Evolutionary conservation across 768 basidiomycete genomes (phyloP).

Genomic region (Tephrocybe sp.): DNA sequence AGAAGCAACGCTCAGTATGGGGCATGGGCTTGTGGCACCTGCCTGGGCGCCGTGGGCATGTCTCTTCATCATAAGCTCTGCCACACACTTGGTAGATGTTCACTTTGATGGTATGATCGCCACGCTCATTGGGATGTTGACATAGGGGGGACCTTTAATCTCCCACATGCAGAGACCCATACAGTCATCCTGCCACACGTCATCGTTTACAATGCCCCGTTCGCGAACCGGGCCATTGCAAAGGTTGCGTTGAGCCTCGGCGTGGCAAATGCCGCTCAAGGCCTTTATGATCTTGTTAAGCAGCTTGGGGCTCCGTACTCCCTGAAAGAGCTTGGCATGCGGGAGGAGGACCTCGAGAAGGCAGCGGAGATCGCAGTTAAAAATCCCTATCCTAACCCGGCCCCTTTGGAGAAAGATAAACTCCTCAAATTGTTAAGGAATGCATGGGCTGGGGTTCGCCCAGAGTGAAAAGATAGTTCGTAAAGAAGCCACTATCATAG

Average conservation of each 20-base stretch:
- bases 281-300: slow-evolving; percentile 23
- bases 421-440: slow-evolving; percentile 27
- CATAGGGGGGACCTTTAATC: slow-evolving; percentile 38
- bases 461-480: slow-evolving; percentile 15
- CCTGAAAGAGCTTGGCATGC: slow-evolving; percentile 39
- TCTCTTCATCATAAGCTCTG: slow-evolving; percentile 41
- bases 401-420: slow-evolving; percentile 33
- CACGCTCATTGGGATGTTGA: no score
- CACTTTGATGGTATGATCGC: slow-evolving; percentile 21
- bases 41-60: slow-evolving; percentile 35
- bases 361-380: slow-evolving; percentile 36
- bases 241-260: slow-evolving; percentile 31
- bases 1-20: slow-evolving; percentile 36
- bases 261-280: slow-evolving; percentile 19
- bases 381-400: slow-evolving; percentile 40
- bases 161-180: slow-evolving; percentile 42
- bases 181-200: slow-evolving; percentile 42
- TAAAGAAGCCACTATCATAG: no score
- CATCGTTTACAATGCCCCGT: slow-evolving; percentile 38
- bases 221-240: slow-evolving; percentile 27
- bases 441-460: slow-evolving; percentile 30
- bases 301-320: slow-evolving; percentile 29
- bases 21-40: slow-evolving; percentile 37
- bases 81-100: slow-evolving; percentile 32
- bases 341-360: slow-evolving; percentile 37